These are phyloP conservation scores for Plasmopara viticola DNA, from an alignment of 352 stramenopile species.

Conservation along the genomic window DNA sequence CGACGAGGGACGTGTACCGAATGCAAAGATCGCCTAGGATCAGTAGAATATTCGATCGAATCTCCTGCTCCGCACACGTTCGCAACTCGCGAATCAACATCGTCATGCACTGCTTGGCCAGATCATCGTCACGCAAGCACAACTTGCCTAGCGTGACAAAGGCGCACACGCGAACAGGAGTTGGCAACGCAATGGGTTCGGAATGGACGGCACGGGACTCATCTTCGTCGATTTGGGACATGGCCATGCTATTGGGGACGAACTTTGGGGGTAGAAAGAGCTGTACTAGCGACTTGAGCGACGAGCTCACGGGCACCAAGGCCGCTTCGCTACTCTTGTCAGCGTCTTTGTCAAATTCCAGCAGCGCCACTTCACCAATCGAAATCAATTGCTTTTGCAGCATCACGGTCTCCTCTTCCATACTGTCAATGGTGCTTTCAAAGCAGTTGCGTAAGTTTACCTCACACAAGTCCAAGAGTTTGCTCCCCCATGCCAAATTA, in stretches of 20 bases:
- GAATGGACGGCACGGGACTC: conserved; percentile 9
- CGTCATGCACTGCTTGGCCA: conserved; percentile 92
- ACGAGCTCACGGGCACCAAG: conserved; percentile 43
- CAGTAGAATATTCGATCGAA: conserved; percentile 95
- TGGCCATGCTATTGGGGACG: conserved; percentile 21
- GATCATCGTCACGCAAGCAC: conserved; percentile 90
- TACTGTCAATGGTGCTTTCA: conserved; percentile 39
- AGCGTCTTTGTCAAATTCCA: conserved; percentile 75
- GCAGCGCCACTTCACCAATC: conserved; percentile 69
- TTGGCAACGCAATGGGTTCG: conserved; percentile 43
- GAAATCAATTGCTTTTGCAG: conserved; percentile 78
- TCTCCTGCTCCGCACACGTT: conserved; percentile 69
- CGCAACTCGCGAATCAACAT: conserved; percentile 93
- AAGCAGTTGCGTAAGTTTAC: conserved; percentile 55
- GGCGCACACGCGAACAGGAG: conserved; percentile 84
- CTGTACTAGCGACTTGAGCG: conserved; percentile 61
- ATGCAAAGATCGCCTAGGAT: conserved; percentile 96
- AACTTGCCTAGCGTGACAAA: conserved; percentile 94
- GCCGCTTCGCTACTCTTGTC: conserved; percentile 47
- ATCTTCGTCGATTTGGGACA: conserved; percentile 24
- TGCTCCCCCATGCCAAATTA: conserved; percentile 61
- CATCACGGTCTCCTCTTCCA: conserved; percentile 47
- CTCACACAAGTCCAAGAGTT: conserved; percentile 58
- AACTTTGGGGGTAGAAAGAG: conserved; percentile 73
- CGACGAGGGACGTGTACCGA: conserved; percentile 94